phyloP scores from a whole-genome alignment of 306 rosid genomes.

The Glycyrrhiza uralensis region DNA sequence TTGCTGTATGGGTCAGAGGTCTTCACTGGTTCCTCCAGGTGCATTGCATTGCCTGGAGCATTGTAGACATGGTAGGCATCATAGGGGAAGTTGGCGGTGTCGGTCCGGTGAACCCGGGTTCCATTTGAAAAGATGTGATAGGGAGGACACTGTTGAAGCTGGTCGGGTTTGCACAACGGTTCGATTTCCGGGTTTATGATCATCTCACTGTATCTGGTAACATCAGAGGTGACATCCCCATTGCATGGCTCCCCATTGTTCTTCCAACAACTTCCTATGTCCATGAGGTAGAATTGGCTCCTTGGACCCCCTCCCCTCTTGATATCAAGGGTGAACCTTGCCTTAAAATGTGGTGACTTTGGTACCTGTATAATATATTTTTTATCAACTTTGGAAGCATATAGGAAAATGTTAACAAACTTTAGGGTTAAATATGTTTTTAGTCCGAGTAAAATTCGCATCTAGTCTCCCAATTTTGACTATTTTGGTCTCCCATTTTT shows the following conservation, averaged over 20 bases:
- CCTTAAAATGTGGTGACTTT: constrained; percentile 38
- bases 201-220: constrained; percentile 64
- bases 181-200: constrained; percentile 47
- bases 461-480: too few relatives aligned
- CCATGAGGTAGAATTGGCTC: constrained; percentile 61
- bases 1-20: constrained; percentile 57
- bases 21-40: constrained; percentile 40
- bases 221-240: constrained; percentile 58
- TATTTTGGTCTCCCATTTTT: too few relatives aligned
- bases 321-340: constrained; percentile 34
- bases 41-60: constrained; percentile 50
- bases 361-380: constrained; percentile 14
- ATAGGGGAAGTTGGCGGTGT: constrained; percentile 45
- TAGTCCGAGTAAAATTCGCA: too few relatives aligned
- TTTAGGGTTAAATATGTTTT: too few relatives aligned
- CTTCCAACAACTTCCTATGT: constrained; percentile 77
- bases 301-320: constrained; percentile 41
- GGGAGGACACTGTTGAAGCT: constrained; percentile 47
- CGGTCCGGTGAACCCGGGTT: constrained; percentile 38
- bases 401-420: neutral
- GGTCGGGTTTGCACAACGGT: constrained; percentile 36
- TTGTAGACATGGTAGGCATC: constrained; percentile 53
- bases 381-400: neutral
- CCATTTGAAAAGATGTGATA: constrained; percentile 57
- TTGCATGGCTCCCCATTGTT: constrained; percentile 54